phyloP scores from a whole-genome alignment of 345 rosid genomes.

The Bruguiera gymnorhiza region DNA sequence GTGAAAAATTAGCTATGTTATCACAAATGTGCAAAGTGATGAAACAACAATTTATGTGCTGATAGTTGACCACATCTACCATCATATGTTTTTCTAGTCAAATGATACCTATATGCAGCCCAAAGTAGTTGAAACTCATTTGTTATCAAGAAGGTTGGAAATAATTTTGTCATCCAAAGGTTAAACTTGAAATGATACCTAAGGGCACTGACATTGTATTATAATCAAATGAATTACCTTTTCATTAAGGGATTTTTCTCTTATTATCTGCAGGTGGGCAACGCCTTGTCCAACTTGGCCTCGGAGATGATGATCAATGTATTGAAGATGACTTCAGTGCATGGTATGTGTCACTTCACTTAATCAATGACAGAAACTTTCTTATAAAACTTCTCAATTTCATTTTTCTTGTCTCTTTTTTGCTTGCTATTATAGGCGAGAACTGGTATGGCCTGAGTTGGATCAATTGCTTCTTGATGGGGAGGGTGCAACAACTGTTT shows the following conservation, averaged over 20 bases:
- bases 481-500: constrained; percentile 57
- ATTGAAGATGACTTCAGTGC: constrained; percentile 93
- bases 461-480: constrained; percentile 81
- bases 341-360: constrained; percentile 39
- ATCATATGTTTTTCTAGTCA: too few relatives aligned
- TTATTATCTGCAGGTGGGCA: constrained; percentile 55
- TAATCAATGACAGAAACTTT: not conserved
- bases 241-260: not conserved
- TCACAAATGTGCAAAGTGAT: too few relatives aligned
- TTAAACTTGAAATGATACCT: too few relatives aligned
- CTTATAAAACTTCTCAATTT: not conserved
- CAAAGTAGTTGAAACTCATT: too few relatives aligned
- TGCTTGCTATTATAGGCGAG: constrained; percentile 54
- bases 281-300: constrained; percentile 69
- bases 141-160: too few relatives aligned
- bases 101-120: too few relatives aligned
- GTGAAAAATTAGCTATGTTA: too few relatives aligned
- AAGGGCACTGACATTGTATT: not conserved
- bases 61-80: too few relatives aligned
- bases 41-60: too few relatives aligned
- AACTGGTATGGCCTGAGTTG: constrained; percentile 87
- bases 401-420: not conserved
- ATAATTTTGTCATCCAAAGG: too few relatives aligned
- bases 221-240: not conserved
- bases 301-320: constrained; percentile 99